These are phyloP conservation scores for Podospora fimiseda DNA, from an alignment of 495 filamentous ascomycete species.

Conservation along the genomic window DNA sequence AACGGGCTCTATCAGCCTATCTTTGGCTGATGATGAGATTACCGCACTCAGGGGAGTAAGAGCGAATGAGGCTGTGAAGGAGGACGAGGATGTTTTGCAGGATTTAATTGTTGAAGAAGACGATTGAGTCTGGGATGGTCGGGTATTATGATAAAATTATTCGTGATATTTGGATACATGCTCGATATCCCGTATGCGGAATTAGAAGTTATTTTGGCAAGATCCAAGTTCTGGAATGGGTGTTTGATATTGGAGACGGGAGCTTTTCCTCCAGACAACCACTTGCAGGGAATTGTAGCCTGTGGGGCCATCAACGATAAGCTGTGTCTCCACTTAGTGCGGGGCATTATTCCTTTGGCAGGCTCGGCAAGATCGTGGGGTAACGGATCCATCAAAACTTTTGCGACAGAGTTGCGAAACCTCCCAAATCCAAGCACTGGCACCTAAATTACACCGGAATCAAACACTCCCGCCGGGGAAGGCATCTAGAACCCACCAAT, in stretches of 20 bases:
- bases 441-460: too few relatives aligned
- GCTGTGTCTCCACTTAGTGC: slow-evolving; percentile 5
- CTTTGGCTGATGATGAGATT: background rate
- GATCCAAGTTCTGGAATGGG: too few relatives aligned
- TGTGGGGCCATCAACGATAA: too few relatives aligned
- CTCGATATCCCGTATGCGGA: too few relatives aligned
- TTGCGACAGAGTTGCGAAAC: background rate
- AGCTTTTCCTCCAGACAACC: too few relatives aligned
- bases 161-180: too few relatives aligned
- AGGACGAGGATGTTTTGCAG: slow-evolving; percentile 16
- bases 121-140: background rate
- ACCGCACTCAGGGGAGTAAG: background rate
- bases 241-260: too few relatives aligned
- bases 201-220: too few relatives aligned
- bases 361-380: background rate
- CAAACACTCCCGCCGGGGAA: too few relatives aligned
- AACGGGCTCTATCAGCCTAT: background rate
- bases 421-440: background rate
- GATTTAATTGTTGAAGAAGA: slow-evolving; percentile 1
- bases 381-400: background rate
- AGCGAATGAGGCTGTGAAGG: slow-evolving; percentile 1
- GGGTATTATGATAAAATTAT: background rate
- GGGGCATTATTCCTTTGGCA: slow-evolving; percentile 5
- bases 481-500: too few relatives aligned
- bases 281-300: too few relatives aligned